A percentile compares a stretch with the other conserved stretches of the same genome.
Evolutionary conservation across 176 grass and related monocot species (phyloP).

Genomic region (Ensete ventricosum): DNA sequence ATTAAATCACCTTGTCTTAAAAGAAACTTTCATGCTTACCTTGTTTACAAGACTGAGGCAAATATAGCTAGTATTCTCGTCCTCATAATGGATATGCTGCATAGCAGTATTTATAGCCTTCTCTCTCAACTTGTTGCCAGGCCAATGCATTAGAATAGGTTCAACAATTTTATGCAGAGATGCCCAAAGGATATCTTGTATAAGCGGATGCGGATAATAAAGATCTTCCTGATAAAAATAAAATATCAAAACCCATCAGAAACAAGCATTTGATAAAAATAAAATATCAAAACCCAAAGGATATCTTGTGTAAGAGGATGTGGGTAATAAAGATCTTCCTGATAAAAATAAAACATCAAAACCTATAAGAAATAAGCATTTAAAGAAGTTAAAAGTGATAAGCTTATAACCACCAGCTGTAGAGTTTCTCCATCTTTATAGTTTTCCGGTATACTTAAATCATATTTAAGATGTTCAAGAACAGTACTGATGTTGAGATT

Average conservation of each 20-base stretch:
- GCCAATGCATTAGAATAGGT: conserved; percentile 75
- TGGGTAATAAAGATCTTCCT: conserved; percentile 98
- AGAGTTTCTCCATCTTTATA: no score
- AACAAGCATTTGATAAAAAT: no score
- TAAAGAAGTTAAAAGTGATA: background rate
- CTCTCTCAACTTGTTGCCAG: conserved; percentile 72
- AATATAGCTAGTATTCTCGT: conserved; percentile 89
- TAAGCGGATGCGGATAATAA: conserved; percentile 79
- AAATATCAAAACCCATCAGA: background rate
- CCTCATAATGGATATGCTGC: conserved; percentile 94
- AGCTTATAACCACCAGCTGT: no score
- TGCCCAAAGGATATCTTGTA: conserved; percentile 92
- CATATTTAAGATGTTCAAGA: no score
- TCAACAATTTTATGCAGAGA: conserved; percentile 92
- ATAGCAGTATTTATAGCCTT: conserved; percentile 67
- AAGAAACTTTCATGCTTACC: conserved; percentile 25
- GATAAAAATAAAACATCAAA: conserved; percentile 1
- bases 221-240: conserved; percentile 65
- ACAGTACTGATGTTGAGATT: no score
- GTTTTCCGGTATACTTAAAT: no score
- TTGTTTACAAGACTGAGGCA: conserved; percentile 97
- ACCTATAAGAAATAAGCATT: background rate
- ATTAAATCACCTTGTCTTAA: background rate
- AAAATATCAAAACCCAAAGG: conserved; percentile 36
- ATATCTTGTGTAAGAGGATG: conserved; percentile 50